Evolutionary conservation across 768 basidiomycete genomes (phyloP).

Genomic region (Boletales sp.): DNA sequence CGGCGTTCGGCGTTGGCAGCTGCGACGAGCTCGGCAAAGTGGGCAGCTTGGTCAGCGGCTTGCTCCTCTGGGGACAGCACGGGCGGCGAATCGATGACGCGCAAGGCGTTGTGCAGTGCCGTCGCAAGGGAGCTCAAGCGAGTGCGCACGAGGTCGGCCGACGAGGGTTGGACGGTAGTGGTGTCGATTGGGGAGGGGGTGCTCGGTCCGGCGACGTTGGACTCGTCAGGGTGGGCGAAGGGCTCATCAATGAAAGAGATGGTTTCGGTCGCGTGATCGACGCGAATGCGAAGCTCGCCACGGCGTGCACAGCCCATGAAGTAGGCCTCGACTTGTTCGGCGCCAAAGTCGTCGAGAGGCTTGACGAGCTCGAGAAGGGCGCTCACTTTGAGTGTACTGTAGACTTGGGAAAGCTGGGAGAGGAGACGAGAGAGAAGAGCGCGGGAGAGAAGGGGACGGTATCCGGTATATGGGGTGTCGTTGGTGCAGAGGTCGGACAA

Average conservation of each 20-base stretch:
- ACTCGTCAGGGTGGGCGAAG: conserved; percentile 45
- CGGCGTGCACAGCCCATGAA: conserved; percentile 88
- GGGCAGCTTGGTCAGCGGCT: conserved; percentile 40
- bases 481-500: conserved; percentile 52
- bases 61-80: conserved; percentile 44
- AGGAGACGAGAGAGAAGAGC: conserved; percentile 90
- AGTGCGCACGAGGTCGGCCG: conserved; percentile 69
- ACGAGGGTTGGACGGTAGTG: conserved; percentile 65
- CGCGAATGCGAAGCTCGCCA: conserved; percentile 79
- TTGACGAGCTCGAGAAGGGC: conserved; percentile 75
- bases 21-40: conserved; percentile 55
- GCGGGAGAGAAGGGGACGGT: conserved; percentile 85
- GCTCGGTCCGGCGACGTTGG: conserved; percentile 20
- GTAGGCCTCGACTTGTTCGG: conserved; percentile 85
- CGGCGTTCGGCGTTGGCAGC: conserved; percentile 74
- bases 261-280: conserved; percentile 85
- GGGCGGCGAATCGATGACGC: conserved; percentile 45
- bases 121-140: conserved; percentile 74
- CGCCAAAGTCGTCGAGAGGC: conserved; percentile 60
- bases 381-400: conserved; percentile 78
- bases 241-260: conserved; percentile 83
- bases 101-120: conserved; percentile 69
- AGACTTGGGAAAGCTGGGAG: conserved; percentile 88
- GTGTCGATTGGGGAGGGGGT: conserved; percentile 31
- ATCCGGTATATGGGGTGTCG: conserved; percentile 60